Evolutionary conservation across 202 grass and related monocot genomes (phyloP), one percentile per base, ranked within the genome.

Genomic region (Hordeum pubiflorum): DNA sequence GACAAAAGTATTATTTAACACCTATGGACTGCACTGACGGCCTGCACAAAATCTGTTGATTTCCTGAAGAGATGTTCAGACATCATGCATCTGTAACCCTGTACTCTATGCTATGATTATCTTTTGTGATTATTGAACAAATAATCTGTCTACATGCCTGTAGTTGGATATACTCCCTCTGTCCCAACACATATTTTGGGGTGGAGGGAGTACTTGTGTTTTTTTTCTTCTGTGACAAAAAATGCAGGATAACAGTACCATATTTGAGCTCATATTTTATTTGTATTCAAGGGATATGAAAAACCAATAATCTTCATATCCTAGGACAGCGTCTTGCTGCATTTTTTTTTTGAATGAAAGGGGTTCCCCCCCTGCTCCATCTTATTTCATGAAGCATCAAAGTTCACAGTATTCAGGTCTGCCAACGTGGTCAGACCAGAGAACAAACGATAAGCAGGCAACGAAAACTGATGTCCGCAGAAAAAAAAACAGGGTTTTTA

Each of bases 1-100:
- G 40, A 41, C 66, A 5, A 52, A 39, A 39, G 14, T 10, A 82
- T n/a, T 74, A 43, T 74, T 85, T 46, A 40, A 82, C 58, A 77
- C 56, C 32, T 62, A 62, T 18, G 57, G 77, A 84, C 40, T 76
- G 23, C n/a, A 69, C 22, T 62, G 52, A 38, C 13, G 56, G 46
- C 22, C 8, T 23, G 8, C 18, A 4, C n/a, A 4, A 76, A 69
- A 75, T 63, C 3, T 74, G 29, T 58, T 86, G 7, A 80, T 75
- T 26, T 38, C 15, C n/a, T 50, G 52, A 34, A 32, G 43, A 40
- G 58, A 60, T 57, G 21, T 20, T 54, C 38, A 1, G 20, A 18
- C 20, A 34, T 37, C 29, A 15, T 70, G 20, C 67, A 15, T 78
- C 17, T 13, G 67, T 59, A 15, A 57, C 18, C 41, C 9, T 37